A percentile compares a stretch with the other conserved stretches of the same genome.
phyloP scores from a whole-genome alignment of 441 rosid species.

The Populus hybrid region DNA sequence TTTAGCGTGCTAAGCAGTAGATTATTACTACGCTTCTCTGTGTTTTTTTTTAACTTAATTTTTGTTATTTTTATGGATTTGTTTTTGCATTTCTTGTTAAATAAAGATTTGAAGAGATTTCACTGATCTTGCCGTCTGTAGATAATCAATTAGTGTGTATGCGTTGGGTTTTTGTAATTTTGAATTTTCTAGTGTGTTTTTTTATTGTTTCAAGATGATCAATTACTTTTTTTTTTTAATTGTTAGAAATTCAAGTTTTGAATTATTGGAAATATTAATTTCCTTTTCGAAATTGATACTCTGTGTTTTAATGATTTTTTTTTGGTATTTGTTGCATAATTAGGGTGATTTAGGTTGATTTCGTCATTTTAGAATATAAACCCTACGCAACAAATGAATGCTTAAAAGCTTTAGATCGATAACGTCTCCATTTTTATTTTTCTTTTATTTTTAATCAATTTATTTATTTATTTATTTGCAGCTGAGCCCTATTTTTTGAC shows the following conservation, averaged over 20 bases:
- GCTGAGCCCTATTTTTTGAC: slow-evolving; percentile 14
- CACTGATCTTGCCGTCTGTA: not conserved
- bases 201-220: not conserved
- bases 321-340: not conserved
- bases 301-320: not conserved
- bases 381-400: not conserved
- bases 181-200: not conserved
- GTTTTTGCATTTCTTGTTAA: no score
- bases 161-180: not conserved
- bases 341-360: not conserved
- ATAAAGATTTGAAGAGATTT: not conserved
- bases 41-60: no score
- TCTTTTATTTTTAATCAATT: no score
- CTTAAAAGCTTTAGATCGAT: not conserved
- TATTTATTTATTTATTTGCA: no score
- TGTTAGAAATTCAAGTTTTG: not conserved
- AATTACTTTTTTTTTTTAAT: no score
- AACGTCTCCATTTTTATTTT: no score
- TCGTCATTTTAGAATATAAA: not conserved
- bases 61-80: no score
- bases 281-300: not conserved
- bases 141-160: not conserved
- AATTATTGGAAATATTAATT: not conserved
- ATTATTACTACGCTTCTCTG: not conserved
- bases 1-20: not conserved